Evolutionary conservation across 73 alveolate genomes (phyloP), one percentile per base, ranked within the genome.

Genomic region (Blepharisma japonicum): DNA sequence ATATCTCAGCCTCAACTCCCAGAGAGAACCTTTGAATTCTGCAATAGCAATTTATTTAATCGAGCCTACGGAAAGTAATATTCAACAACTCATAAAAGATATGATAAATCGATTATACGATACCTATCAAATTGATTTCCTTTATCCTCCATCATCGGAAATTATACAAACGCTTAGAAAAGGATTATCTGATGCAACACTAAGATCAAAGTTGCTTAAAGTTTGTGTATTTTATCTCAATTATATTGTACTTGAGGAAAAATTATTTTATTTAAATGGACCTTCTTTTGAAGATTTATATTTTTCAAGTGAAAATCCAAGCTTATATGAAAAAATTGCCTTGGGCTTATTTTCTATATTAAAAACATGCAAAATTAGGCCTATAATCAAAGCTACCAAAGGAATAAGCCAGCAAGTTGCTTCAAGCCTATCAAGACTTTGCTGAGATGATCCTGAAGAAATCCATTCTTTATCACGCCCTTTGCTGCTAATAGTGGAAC

Each of bases 281-380:
- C 74, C 74, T 61, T 14, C 49, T 20, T 61, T 61, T 25, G 38
- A 18, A 61, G 74, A 20, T 2, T 39, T 61, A 8, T 14, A 61
- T 39, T 32, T 32, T 32, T 25, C 50, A 8, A 8, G 47, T 20
- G 74, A 39, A 25, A 39, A 14, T 25, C 5, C 48, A 8, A 39
- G 23, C 47, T 20, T 20, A 14, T 39, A 61, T 14, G 49, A 61
- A 5, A 25, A 61, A 14, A 25, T 61, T 8, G 74, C 74, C 0
- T 2, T 8, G 11, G 23, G 74, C 0, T 39, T 61, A 2, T 61
- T 61, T 61, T 61, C 47, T 61, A 39, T 61, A 14, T 9, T 61
- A 25, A 61, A 61, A 61, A 61, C 39, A 8, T 61, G 74, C 47
- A 61, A 61, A 25, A 25, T 61, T 14, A 14, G 74, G 48, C 74